Conservation (phyloP, 352 stramenopile species). For the Porosira glacialis region DNA sequence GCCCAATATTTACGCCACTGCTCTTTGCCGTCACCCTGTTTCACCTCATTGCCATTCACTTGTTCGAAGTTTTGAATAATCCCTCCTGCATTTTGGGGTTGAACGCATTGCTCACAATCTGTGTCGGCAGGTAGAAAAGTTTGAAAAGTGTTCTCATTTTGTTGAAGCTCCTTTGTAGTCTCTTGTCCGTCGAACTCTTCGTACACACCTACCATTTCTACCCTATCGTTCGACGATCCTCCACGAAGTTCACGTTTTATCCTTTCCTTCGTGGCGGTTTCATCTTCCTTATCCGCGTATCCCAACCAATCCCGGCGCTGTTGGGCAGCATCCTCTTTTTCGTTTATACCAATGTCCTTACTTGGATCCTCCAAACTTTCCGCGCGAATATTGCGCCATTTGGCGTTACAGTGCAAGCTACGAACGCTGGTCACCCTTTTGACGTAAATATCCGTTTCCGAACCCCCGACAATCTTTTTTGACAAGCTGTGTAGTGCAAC, state of each 20-base stretch:
- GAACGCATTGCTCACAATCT: conserved; percentile 17
- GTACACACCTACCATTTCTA: conserved; percentile 48
- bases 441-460: conserved; percentile 63
- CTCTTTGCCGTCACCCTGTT: conserved; percentile 10
- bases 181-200: conserved; percentile 32
- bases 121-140: too few species aligned
- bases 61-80: conserved; percentile 29
- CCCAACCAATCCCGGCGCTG: conserved; percentile 70
- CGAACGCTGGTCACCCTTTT: conserved; percentile 56
- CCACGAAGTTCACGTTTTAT: conserved; percentile 23
- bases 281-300: conserved; percentile 66
- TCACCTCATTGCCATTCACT: conserved; percentile 5
- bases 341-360: conserved; percentile 31
- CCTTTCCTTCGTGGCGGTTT: conserved; percentile 39
- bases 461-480: conserved; percentile 30
- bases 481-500: conserved; percentile 30
- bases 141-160: conserved; percentile 13
- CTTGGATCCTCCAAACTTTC: conserved; percentile 69
- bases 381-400: conserved; percentile 73
- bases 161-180: not conserved
- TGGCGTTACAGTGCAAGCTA: conserved; percentile 66
- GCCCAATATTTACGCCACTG: conserved; percentile 42
- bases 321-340: conserved; percentile 41
- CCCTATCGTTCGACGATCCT: conserved; percentile 1
- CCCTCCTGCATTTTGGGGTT: conserved; percentile 14